phyloP scores from a whole-genome alignment of 768 basidiomycete species.

The Russula sp. region DNA sequence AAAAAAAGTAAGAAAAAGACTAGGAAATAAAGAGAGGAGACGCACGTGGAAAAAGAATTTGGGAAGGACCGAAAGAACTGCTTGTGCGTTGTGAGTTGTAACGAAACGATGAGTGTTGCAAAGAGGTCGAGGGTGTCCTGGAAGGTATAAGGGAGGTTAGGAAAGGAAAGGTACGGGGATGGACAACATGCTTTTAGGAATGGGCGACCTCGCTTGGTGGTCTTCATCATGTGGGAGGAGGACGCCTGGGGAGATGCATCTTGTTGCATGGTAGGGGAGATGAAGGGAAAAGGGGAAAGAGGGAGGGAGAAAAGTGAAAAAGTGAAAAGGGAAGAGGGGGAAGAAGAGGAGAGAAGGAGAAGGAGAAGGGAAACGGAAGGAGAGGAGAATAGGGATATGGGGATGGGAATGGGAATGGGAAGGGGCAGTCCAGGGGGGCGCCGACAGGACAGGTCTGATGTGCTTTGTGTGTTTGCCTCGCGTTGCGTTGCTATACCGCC shows the following conservation, averaged over 20 bases:
- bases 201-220: conserved; percentile 90
- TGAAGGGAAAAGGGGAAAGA: conserved; percentile 28
- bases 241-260: conserved; percentile 44
- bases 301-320: conserved; percentile 22
- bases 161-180: conserved; percentile 12
- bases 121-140: conserved; percentile 98
- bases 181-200: conserved; percentile 69
- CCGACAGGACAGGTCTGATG: background rate
- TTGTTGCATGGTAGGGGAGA: conserved; percentile 34
- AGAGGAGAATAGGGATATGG: background rate
- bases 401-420: background rate
- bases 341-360: conserved; percentile 30
- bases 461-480: background rate
- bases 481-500: background rate
- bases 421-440: background rate
- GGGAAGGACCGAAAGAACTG: conserved; percentile 95
- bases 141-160: background rate
- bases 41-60: conserved; percentile 94
- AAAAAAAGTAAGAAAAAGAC: conserved; percentile 9
- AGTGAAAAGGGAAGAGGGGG: conserved; percentile 31
- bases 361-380: background rate
- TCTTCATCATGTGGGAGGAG: conserved; percentile 97
- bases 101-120: conserved; percentile 91
- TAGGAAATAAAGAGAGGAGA: conserved; percentile 24
- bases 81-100: conserved; percentile 82